Base-by-base conservation (phyloP, 2,329 filamentous ascomycete genomes). In the Neopestalotiopsis rosae region DNA sequence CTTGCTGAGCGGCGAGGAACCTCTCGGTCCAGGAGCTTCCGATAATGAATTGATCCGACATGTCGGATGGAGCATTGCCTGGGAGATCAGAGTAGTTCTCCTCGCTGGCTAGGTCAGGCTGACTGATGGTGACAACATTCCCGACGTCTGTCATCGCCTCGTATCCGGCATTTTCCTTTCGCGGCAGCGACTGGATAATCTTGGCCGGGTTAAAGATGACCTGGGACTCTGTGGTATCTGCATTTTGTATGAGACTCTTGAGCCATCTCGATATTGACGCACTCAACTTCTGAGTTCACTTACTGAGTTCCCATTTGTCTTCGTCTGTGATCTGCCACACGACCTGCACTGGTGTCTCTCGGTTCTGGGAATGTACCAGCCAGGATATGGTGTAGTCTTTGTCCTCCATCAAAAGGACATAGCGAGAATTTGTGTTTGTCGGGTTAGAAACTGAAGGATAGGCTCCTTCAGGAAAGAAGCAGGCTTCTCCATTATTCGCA, bases 181-280 rank as follows among this genome's bases (percentile, higher is more conserved):
- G 12, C 17, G 4, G 28, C 17, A 17, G 3, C 7, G 28, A 34
- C 4, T 32, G 7, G 28, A 38, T 38, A 38, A 61, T 61, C 3
- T 38, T 30, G 17, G 2, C 3, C 28, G 58, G 58, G 28, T 34
- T 61, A 28, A 61, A 61, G 28, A 34, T 32, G 28, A 28, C 58
- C 9, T 61, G 58, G 7, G 58, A 34, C 28, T 61, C 58, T n/a
- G 58, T 61, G 30, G 58, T 61, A 61, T 34, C 58, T 61, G 28
- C 20, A 38, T 34, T 30, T 34, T 61, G 9, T 5, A 20, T 17
- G 14, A 61, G 3, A 38, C 12, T 10, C 24, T 34, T 32, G 1
- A 14, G 38, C 28, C 17, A n/a, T 17, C 14, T 10, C 30, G 17
- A 20, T 14, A 34, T 61, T 28, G 12, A n/a, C 3, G n/a, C 34